Evolutionary conservation across 1,284 basidiomycete species (phyloP), one percentile per base, ranked within the genome.

Genomic region (Sphagnurus paluster): DNA sequence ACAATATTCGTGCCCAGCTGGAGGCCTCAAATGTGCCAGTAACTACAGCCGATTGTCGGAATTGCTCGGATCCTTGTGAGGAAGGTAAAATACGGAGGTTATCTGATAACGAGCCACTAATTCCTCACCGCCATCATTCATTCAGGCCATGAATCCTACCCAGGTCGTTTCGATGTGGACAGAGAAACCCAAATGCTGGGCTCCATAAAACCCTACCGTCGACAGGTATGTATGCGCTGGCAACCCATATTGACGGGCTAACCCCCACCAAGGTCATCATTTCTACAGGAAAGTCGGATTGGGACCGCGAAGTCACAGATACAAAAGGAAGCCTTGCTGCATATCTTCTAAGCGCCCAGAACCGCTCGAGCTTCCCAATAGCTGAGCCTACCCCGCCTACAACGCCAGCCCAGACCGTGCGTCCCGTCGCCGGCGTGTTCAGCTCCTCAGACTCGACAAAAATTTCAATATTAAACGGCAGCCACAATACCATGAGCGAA

Each of bases 251-350:
- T 28, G 10, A 40, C 21, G 32, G 36, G 43, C 49, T 23, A 38
- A 38, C 47, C 25, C 35, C 33, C 24, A 14, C 25, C 39, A 52
- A 91, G 84, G 75, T 93, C 25, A 75, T 95, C 23, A 90, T 97
- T 44, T 93, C 91, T 1, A 95, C 92, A 0, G 92, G 90, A 11
- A 86, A 89, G 69, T 77, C 82, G 21, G 90, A 96, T 67, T 96
- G 93, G 93, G 77, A 80, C 29, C 75, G 74, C 30, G 84, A 92
- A 42, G 80, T 95, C 49, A 84, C 86, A 9, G 77, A 82, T 46
- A 83, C 76, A 17, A 67, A 74, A 29, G 79, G 76, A 50, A 80
- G 85, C 6, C 79, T 93, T 24, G 87, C 91, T 10, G 71, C 81
- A 21, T 72, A 81, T 54, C 66, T 94, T 44, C 62, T 64, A 41